Percentiles rank a stretch among this genome's conserved stretches.
These are phyloP conservation scores for Lactuca saligna DNA, from an alignment of 129 eudicot species.

Conservation along the genomic window DNA sequence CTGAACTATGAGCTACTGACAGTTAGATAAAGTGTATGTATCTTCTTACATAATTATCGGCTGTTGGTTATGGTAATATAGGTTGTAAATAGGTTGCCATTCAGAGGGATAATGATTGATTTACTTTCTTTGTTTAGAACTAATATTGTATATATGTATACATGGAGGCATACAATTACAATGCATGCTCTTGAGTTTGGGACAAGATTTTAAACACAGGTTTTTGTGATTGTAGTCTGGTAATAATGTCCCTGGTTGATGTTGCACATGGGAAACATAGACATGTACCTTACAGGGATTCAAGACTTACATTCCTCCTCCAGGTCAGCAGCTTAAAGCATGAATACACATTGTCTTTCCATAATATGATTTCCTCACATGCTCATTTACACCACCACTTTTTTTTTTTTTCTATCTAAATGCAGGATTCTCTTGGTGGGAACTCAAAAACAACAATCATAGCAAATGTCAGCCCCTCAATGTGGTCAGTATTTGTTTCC, in stretches of 20 bases:
- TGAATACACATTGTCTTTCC: constrained; percentile 24
- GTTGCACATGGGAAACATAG: constrained; percentile 87
- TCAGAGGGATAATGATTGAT: too few relatives aligned
- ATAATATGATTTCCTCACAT: constrained; percentile 14
- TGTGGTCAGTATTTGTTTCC: constrained; percentile 51
- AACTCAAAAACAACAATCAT: constrained; percentile 88
- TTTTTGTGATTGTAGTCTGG: constrained; percentile 57
- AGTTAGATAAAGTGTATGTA: neutral
- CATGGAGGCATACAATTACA: constrained; percentile 9
- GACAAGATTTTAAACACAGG: constrained; percentile 1
- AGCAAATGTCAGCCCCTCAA: constrained; percentile 91
- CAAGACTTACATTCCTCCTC: constrained; percentile 85
- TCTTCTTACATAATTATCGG: neutral
- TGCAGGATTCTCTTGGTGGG: constrained; percentile 97
- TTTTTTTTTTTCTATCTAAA: constrained; percentile 15
- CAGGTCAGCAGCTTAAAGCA: constrained; percentile 58
- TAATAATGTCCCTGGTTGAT: constrained; percentile 90
- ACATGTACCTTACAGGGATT: constrained; percentile 92
- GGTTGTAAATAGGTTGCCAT: neutral
- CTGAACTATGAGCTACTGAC: neutral
- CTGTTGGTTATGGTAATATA: neutral
- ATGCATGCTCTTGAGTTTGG: constrained; percentile 8
- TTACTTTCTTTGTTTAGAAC: neutral
- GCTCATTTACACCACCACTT: neutral
- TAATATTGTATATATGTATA: neutral